Percentiles rank a stretch among this genome's conserved stretches.
Evolutionary conservation across 495 filamentous ascomycete genomes (phyloP).

Genomic region (Trichocladium uniseriatum): DNA sequence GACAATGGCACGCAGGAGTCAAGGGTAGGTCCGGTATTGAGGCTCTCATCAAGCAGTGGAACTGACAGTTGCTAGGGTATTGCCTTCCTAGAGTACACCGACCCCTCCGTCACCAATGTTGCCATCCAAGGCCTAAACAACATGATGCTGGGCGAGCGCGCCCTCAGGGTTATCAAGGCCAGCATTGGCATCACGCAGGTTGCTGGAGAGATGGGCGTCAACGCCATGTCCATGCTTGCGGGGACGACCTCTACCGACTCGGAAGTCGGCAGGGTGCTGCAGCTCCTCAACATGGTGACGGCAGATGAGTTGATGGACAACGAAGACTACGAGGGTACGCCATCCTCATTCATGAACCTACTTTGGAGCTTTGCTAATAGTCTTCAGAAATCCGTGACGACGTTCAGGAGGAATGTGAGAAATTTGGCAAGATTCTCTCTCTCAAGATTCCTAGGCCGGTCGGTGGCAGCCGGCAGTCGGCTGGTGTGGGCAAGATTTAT

Average conservation of each 20-base stretch:
- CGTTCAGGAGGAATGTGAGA: slow-evolving; percentile 80
- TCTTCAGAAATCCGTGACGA: slow-evolving; percentile 84
- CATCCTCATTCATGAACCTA: background rate
- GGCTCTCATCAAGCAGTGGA: background rate
- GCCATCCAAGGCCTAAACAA: slow-evolving; percentile 86
- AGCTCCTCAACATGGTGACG: slow-evolving; percentile 96
- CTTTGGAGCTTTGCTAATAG: background rate
- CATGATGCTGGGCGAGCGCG: slow-evolving; percentile 82
- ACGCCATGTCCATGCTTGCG: slow-evolving; percentile 98
- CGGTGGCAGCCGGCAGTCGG: slow-evolving; percentile 66
- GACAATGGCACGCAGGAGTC: slow-evolving; percentile 80
- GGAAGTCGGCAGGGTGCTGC: slow-evolving; percentile 71
- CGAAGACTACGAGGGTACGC: slow-evolving; percentile 84
- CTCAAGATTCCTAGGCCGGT: slow-evolving; percentile 86
- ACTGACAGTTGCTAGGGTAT: slow-evolving; percentile 56
- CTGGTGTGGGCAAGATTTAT: slow-evolving; percentile 95
- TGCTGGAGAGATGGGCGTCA: slow-evolving; percentile 87
- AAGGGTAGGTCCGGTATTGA: slow-evolving; percentile 49
- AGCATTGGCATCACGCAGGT: slow-evolving; percentile 90
- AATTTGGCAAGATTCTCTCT: slow-evolving; percentile 74
- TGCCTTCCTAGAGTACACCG: slow-evolving; percentile 90
- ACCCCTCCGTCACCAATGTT: slow-evolving; percentile 66
- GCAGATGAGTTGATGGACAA: slow-evolving; percentile 87
- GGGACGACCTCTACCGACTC: slow-evolving; percentile 74
- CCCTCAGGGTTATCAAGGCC: slow-evolving; percentile 76